Evolutionary conservation across 2,329 filamentous ascomycete species (phyloP), one percentile per base, ranked within the genome.

Genomic region (Aspergillus sp.): DNA sequence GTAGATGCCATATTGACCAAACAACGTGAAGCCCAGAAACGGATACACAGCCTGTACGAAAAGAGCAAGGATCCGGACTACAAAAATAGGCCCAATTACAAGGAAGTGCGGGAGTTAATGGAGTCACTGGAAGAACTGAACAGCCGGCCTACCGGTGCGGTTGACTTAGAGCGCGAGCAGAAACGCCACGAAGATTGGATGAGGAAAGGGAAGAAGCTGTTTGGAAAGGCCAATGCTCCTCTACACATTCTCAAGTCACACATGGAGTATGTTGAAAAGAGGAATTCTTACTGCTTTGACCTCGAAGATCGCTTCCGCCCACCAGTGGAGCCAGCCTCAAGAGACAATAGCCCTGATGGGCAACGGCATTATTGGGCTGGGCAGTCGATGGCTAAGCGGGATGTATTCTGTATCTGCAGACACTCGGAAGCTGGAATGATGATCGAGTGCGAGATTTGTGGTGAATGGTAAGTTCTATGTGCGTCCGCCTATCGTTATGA

Each of bases 141-240:
- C 67, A 96, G 91, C 62, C 97, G 97, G 70, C 95, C 95, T 0
- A 85, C 85, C 41, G 95, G 95, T 2, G 96, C 93, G 0, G 84
- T 96, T 35, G 95, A 99, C 68, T 84, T 99, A 4, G 95, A 99
- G 70, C 93, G 91, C 63, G 92, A 98, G 73, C 90, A 95, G 64
- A 96, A 95, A 71, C 87, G 91, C 7, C 95, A 98, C 65, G 95
- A 99, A 72, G 95, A 99, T 73, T 99, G 95, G 95, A 99, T 99
- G 93, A 86, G 95, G 33, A 91, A 91, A 68, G 95, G 95, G 51
- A 99, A 99, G 78, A 97, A 97, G 73, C 78, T 99, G 0, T 99
- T 99, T 70, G 95, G 95, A 52, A 99, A 99, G 75, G 95, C 95
- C 1, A 99, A 99, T 71, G 95, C 95, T 1, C 95, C 95, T 1